Percentiles rank a stretch among this genome's conserved stretches.
Conservation (phyloP, 2,329 filamentous ascomycete genomes). For the Ceratocystis alfenasii region DNA sequence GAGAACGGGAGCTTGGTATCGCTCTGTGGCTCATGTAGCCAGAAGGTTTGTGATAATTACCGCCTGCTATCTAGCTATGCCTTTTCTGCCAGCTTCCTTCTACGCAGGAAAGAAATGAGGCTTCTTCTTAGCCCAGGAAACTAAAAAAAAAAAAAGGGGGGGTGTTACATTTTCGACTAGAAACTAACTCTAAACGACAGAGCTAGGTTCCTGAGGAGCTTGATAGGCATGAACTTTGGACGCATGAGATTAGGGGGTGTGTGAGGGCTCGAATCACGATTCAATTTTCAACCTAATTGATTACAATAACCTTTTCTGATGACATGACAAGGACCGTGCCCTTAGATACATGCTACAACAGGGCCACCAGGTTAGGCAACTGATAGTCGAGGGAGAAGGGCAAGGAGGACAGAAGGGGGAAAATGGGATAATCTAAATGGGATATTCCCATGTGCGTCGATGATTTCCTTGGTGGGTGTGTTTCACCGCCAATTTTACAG, state of each 20-base stretch:
- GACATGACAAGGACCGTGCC: slow-evolving; percentile 6
- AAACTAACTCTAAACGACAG: background rate
- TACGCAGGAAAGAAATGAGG: too few species aligned
- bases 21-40: background rate
- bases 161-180: background rate
- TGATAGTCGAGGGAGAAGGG: background rate
- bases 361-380: background rate
- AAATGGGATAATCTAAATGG: background rate
- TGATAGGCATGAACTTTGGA: slow-evolving; percentile 8
- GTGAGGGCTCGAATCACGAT: background rate
- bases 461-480: background rate
- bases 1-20: background rate
- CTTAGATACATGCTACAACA: too few species aligned
- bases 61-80: too few species aligned
- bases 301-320: background rate
- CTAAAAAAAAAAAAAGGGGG: background rate
- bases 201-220: background rate
- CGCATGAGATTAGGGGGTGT: slow-evolving; percentile 2
- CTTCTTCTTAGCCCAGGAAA: background rate
- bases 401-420: background rate
- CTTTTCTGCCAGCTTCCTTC: too few species aligned
- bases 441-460: background rate
- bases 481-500: background rate
- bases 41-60: too few species aligned
- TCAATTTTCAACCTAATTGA: background rate